Evolutionary conservation across 306 rosid species (phyloP), one percentile per base, ranked within the genome.

Genomic region (Gastrolobium villosum): DNA sequence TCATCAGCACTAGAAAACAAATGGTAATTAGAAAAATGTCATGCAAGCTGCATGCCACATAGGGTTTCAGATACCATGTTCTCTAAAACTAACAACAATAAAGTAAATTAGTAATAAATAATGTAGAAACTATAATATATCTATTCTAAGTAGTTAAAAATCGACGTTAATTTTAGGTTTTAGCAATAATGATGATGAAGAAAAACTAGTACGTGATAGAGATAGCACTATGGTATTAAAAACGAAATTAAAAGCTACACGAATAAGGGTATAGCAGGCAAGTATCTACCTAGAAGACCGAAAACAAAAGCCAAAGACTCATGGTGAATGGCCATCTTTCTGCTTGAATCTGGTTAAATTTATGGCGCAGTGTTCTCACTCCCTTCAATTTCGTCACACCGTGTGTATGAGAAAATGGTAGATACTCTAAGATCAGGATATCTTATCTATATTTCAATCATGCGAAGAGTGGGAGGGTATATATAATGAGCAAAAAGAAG

Each of bases 201-300:
- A 20, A 20, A 20, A 20, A 20, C n/a, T 20, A 20, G 26, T 20
- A 20, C 26, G 43, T 49, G 32, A 64, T 37, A 30, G 32, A 49
- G 14, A 49, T 35, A 49, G 26, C 39, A 66, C 45, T 30, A 54
- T 0, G 8, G n/a, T 36, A 48, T 44, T 59, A 4, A 55, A 43
- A 11, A 30, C n/a, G 26, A 55, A 34, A 4, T 35, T 2, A 37
- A 54, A 20, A 10, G n/a, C n/a, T n/a, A n/a, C n/a, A n/a, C n/a
- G 3, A 6, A 41, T 0, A 30, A 55, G 5, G 3, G 8, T 49
- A 41, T 65, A 5, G 9, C 9, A 1, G 20, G 11, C 15, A 20
- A 72, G 15, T 30, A 55, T 14, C 8, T 86, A 94, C 99, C 99
- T 84, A 92, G 77, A 76, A 95, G 88, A 64, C 97, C 99, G 48